Evolutionary conservation across 192 early-diverging fungal genomes (phyloP).

Genomic region (Chytriomyces sp.): DNA sequence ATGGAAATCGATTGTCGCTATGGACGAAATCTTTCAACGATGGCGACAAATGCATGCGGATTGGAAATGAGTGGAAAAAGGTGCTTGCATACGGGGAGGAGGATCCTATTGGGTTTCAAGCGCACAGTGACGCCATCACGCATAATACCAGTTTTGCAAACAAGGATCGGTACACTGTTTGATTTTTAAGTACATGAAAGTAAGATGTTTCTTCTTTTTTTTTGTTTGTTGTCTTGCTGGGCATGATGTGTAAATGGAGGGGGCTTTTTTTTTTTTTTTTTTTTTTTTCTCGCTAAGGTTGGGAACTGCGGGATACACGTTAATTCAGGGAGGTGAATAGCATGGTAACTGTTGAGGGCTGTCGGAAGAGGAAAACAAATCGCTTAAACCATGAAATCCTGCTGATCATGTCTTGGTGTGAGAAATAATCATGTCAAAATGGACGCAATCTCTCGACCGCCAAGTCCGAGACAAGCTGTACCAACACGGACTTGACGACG

Average conservation of each 20-base stretch:
- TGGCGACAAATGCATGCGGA: slow-evolving; percentile 18
- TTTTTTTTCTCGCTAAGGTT: too few species aligned
- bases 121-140: slow-evolving; percentile 46
- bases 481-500: neutral
- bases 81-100: slow-evolving; percentile 28
- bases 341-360: too few species aligned
- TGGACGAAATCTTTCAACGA: slow-evolving; percentile 57
- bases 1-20: slow-evolving; percentile 78
- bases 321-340: too few species aligned
- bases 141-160: slow-evolving; percentile 42
- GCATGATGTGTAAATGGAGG: too few species aligned
- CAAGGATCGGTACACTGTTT: slow-evolving; percentile 36
- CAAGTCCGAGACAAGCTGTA: neutral
- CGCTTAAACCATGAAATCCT: too few species aligned
- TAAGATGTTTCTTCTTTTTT: too few species aligned
- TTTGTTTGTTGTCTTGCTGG: too few species aligned
- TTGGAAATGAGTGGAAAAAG: slow-evolving; percentile 44
- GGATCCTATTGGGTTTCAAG: slow-evolving; percentile 50
- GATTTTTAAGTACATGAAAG: neutral
- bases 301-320: too few species aligned
- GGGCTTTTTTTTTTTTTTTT: too few species aligned
- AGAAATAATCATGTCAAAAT: neutral
- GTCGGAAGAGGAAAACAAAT: too few species aligned
- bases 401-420: too few species aligned
- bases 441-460: neutral